phyloP scores from a whole-genome alignment of 306 rosid genomes.

The Astragalus membranaceus region DNA sequence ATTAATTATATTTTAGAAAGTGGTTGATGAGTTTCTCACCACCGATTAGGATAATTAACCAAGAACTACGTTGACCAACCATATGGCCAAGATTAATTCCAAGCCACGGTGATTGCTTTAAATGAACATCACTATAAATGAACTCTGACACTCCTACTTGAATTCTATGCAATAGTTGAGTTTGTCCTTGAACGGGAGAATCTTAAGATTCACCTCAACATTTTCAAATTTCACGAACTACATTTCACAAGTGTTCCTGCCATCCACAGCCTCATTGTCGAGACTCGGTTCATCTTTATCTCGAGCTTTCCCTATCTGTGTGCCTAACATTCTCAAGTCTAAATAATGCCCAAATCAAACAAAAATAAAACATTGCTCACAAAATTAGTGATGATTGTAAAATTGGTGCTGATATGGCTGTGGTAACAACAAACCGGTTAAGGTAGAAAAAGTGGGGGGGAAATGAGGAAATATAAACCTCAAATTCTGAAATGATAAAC shows the following conservation, averaged over 20 bases:
- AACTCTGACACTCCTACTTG: not conserved
- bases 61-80: too few species aligned
- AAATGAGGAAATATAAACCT: not conserved
- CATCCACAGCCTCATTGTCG: constrained; percentile 67
- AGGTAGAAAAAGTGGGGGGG: too few species aligned
- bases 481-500: not conserved
- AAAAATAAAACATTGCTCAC: not conserved
- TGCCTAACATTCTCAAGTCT: constrained; percentile 7
- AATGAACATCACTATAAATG: too few species aligned
- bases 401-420: too few species aligned
- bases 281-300: constrained; percentile 41
- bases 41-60: too few species aligned
- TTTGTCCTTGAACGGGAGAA: not conserved
- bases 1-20: too few species aligned
- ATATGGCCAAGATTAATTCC: not conserved
- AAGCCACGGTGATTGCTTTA: not conserved
- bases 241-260: constrained; percentile 73
- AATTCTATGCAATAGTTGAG: not conserved
- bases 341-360: not conserved
- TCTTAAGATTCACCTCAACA: constrained; percentile 42
- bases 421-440: too few species aligned
- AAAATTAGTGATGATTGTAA: too few species aligned
- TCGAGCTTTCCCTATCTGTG: constrained; percentile 19
- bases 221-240: constrained; percentile 61
- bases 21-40: too few species aligned